phyloP scores from a whole-genome alignment of 2,329 filamentous ascomycete genomes.

The Colletotrichum karsti region DNA sequence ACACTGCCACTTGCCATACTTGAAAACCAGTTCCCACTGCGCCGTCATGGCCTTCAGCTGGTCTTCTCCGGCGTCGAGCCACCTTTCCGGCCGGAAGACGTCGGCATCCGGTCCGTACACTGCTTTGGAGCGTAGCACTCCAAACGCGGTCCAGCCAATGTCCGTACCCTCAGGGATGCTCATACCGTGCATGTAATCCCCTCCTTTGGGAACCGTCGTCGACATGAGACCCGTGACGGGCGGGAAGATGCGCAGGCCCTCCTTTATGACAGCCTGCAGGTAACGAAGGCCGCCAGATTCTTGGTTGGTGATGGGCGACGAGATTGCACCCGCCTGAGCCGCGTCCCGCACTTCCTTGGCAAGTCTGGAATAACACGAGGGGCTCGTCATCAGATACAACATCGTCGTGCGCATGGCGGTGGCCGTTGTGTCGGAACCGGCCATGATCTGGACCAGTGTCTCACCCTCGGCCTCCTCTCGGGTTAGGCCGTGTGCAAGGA shows the following conservation, averaged over 20 bases:
- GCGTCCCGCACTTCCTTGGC: constrained; percentile 56
- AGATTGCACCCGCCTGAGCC: constrained; percentile 33
- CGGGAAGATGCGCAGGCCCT: constrained; percentile 55
- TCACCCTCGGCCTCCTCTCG: constrained; percentile 39
- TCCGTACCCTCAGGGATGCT: constrained; percentile 55
- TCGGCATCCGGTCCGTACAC: constrained; percentile 49
- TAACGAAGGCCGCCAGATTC: constrained; percentile 52
- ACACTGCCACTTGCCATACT: constrained; percentile 51
- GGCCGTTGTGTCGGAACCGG: constrained; percentile 47
- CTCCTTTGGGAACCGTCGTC: constrained; percentile 44
- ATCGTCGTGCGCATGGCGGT: constrained; percentile 53
- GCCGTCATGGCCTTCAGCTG: constrained; percentile 43
- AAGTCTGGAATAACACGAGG: constrained; percentile 53
- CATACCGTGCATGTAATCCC: constrained; percentile 46
- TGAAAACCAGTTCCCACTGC: constrained; percentile 53
- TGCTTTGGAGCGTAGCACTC: constrained; percentile 45
- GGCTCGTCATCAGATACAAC: constrained; percentile 60
- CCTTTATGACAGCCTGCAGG: constrained; percentile 58
- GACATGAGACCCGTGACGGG: constrained; percentile 48
- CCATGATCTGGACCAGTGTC: constrained; percentile 43
- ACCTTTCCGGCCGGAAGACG: constrained; percentile 57
- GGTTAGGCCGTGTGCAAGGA: constrained; percentile 47
- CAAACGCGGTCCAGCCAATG: constrained; percentile 52
- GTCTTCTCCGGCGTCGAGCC: constrained; percentile 49
- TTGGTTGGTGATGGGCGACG: constrained; percentile 39